These are phyloP conservation scores for Cryptococcus sp. DNA, from an alignment of 1,284 basidiomycete genomes.

Conservation along the genomic window DNA sequence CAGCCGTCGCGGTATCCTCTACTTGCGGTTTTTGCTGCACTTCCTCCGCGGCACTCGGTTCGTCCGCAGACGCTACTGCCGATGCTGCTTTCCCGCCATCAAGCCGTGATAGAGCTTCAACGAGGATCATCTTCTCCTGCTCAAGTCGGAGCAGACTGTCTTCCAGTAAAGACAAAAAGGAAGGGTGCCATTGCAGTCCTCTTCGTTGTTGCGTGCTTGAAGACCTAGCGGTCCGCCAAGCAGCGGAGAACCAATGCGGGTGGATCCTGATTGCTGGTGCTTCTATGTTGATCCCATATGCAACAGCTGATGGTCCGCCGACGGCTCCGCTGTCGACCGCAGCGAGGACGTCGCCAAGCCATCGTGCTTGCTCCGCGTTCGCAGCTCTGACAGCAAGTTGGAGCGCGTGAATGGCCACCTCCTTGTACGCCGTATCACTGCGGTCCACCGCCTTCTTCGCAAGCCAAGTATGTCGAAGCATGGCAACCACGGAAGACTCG, in stretches of 20 bases:
- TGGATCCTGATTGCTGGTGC: constrained; percentile 6
- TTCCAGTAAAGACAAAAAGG: not conserved
- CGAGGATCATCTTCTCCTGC: not conserved
- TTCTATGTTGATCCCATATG: not conserved
- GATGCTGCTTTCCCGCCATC: not conserved
- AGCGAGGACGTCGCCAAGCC: constrained; percentile 1
- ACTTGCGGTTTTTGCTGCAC: not conserved
- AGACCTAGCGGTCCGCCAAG: constrained; percentile 11
- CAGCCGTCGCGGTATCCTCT: not conserved
- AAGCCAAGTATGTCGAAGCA: constrained; percentile 13
- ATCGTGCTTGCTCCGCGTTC: constrained; percentile 14
- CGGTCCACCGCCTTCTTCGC: constrained; percentile 3
- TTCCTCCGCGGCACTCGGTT: no score
- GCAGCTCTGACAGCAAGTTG: constrained; percentile 15
- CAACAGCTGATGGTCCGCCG: no score
- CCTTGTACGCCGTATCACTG: constrained; percentile 10
- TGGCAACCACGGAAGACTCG: constrained; percentile 5
- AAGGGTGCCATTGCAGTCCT: no score
- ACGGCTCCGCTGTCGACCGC: not conserved
- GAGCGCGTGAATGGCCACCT: constrained; percentile 9
- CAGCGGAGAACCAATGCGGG: constrained; percentile 13
- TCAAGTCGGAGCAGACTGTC: not conserved
- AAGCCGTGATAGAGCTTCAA: not conserved
- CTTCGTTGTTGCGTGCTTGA: no score
- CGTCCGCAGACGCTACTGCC: no score